phyloP scores from a whole-genome alignment of 2,329 filamentous ascomycete species.

The Aureobasidium zeae region DNA sequence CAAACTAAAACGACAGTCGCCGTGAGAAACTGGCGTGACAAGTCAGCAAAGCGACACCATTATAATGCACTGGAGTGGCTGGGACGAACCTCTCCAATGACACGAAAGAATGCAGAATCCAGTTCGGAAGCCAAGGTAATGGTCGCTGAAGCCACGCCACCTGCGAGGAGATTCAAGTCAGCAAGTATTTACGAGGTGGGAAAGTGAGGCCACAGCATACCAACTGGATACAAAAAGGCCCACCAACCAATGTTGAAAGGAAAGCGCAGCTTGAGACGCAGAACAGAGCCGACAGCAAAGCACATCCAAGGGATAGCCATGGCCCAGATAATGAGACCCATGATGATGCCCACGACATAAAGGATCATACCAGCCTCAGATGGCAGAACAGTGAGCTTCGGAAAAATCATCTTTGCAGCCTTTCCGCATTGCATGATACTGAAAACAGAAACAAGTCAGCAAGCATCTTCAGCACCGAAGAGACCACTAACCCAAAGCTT shows the following conservation, averaged over 20 bases:
- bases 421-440: conserved; percentile 42
- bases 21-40: conserved; percentile 29
- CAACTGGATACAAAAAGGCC: conserved; percentile 49
- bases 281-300: conserved; percentile 43
- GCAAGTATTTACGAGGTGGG: background rate
- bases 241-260: conserved; percentile 57
- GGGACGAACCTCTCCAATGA: conserved; percentile 34
- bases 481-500: conserved; percentile 39
- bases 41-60: conserved; percentile 26
- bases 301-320: conserved; percentile 47
- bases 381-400: conserved; percentile 30
- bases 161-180: background rate
- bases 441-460: conserved; percentile 19
- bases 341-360: conserved; percentile 47
- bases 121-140: conserved; percentile 34
- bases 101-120: conserved; percentile 46
- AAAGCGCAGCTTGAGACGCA: conserved; percentile 33
- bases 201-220: background rate
- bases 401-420: conserved; percentile 34
- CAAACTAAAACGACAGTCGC: conserved; percentile 46
- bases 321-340: conserved; percentile 46
- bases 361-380: conserved; percentile 44
- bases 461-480: background rate
- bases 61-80: conserved; percentile 26
- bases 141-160: conserved; percentile 7